A percentile compares a stretch with the other conserved stretches of the same genome.
Conservation (phyloP, 441 rosid species). For the Bruguiera hainesii region DNA sequence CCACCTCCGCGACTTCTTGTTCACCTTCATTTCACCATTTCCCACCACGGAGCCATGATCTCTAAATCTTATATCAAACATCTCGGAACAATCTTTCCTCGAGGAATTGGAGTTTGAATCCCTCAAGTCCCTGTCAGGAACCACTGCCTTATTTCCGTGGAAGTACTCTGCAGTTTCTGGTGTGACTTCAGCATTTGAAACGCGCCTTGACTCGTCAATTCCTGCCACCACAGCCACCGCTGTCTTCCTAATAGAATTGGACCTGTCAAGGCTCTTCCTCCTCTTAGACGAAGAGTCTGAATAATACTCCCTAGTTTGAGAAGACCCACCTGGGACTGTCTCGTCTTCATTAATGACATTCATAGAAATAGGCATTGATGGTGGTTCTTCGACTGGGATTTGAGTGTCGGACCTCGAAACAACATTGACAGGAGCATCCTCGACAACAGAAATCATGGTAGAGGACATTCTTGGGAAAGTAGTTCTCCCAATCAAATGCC, state of each 20-base stretch:
- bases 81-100: conserved; percentile 71
- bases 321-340: conserved; percentile 82
- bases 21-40: conserved; percentile 55
- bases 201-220: conserved; percentile 68
- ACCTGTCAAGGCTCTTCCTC: conserved; percentile 88
- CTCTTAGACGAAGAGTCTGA: conserved; percentile 79
- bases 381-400: conserved; percentile 84
- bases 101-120: conserved; percentile 65
- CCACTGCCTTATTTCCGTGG: conserved; percentile 40
- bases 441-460: conserved; percentile 86
- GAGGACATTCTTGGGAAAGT: conserved; percentile 56
- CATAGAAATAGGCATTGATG: conserved; percentile 13
- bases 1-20: conserved; percentile 85
- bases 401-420: conserved; percentile 73
- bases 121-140: conserved; percentile 46
- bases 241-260: conserved; percentile 78
- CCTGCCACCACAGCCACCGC: conserved; percentile 85
- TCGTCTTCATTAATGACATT: conserved; percentile 43
- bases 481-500: conserved; percentile 66
- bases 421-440: conserved; percentile 68
- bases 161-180: conserved; percentile 53
- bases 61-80: conserved; percentile 52
- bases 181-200: conserved; percentile 60
- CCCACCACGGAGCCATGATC: conserved; percentile 51
- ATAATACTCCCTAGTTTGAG: conserved; percentile 91